Base-by-base conservation (phyloP, 257 asterid genomes). In the Apocynum venetum region DNA sequence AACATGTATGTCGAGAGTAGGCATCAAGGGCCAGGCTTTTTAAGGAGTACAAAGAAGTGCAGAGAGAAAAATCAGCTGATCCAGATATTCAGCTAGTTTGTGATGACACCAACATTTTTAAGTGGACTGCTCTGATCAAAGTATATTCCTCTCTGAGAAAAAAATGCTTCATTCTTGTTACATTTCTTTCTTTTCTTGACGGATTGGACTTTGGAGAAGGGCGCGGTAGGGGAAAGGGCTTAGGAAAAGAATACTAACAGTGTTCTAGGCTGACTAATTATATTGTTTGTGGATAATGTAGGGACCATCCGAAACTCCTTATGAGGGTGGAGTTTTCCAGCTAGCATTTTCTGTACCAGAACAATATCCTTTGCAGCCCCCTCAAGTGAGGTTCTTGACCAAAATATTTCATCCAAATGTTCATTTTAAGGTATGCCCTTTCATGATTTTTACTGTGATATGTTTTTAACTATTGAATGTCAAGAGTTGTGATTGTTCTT, bases 241-340 rank as follows among this genome's bases (percentile, higher is more conserved):
- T 46, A 35, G 19, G n/a, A 35, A 69, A 25, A 67, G 25, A 44
- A 44, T 43, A 13, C 38, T 47, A 77, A 73, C 80, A 81, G 46
- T 78, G 48, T 71, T 76, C 72, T 52, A 63, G 80, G 35, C 57
- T 83, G 82, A 67, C 60, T 41, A 8, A 43, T 47, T 83, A 49
- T 49, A 35, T 44, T 61, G 41, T 71, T 20, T 79, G 74, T 68
- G 46, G 77, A 70, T 52, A 49, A 49, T 55, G 57, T 73, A 96
- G 98, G 99, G 99, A 52, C 98, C 99, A 36, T 88, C 98, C 4
- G 99, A 90, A 87, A 96, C 99, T 81, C 99, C 99, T 48, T 96
- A 76, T 74, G 99, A 93, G 65, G 98, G 97, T 77, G 99, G 99
- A 74, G 90, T 96, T 82, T 96, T 96, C 86, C 99, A 93, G 92